Base-by-base conservation (phyloP, 1,284 basidiomycete genomes). In the Phylloporus sp. region DNA sequence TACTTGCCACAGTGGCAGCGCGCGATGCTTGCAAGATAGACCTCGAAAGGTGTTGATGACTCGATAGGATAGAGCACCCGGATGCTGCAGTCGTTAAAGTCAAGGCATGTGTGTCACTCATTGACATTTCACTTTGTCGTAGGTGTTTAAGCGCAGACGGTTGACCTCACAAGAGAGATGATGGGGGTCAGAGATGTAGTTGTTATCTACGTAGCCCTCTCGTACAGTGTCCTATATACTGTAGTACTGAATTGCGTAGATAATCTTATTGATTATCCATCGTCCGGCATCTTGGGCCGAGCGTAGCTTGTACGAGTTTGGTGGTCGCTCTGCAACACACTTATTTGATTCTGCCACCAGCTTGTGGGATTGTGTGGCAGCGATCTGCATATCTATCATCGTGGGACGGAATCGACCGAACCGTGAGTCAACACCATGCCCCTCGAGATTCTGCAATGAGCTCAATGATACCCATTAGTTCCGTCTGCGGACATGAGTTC, bases 401-500 rank as follows among this genome's bases (percentile, higher is more conserved):
- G 91, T 2, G 81, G 80, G 42, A 83, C 80, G 55, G 72, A 70
- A 3, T 65, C 80, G 28, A 70, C 74, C 44, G 70, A 74, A 55
- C 72, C 77, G 80, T 82, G 66, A 64, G 76, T 40, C 20, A 37
- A 40, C 15, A 12, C 42, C 17, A 18, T 42, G 44, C 39, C 40
- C 15, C 55, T 65, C 56, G 24, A 50, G 17, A 22, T 10, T 12
- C 6, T 20, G 31, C 26, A 29, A 59, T n/a, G 22, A 28, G 20
- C n/a, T 37, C 3, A 42, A 52, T 12, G 5, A 20, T 24, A 32
- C 57, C n/a, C 4, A n/a, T n/a, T 24, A 92, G 90, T 22, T 81
- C 86, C 62, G 84, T 83, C 20, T 87, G 82, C 68, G 94, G 95
- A 6, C 94, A 96, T 73, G 94, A 97, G 75, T 90, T 95, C 64